Base-by-base conservation (phyloP, 2,329 filamentous ascomycete species). In the Phaeosphaeriaceae sp. region DNA sequence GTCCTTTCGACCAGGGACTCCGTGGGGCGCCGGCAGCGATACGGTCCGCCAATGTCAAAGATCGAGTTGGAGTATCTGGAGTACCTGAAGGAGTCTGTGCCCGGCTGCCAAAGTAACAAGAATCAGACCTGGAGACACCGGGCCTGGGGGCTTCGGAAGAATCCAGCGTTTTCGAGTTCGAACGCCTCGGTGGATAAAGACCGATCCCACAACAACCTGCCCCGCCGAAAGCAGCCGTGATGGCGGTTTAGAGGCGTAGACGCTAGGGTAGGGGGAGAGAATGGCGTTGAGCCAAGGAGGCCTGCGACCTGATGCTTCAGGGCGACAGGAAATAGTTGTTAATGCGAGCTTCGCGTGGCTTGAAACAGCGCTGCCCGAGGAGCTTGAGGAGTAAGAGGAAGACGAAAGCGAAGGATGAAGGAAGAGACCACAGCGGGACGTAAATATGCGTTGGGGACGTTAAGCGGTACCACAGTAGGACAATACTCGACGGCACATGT, bases 191-290 rank as follows among this genome's bases (percentile, higher is more conserved):
- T 40, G 42, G 63, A 19, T 61, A 42, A 19, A 26, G 60, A 24
- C 22, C 52, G 19, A 57, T 53, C 47, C 55, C 54, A 24, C 35
- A 40, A 40, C 58, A 64, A n/a, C n/a, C n/a, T n/a, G n/a, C n/a
- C 46, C 57, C 40, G 26, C 44, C 60, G 43, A 59, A 64, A 35
- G 54, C 63, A 30, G 26, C 58, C 62, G 64, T 63, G 52, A 35
- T 66, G 60, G 40, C 48, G 59, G 58, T 56, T 52, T 40, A 13
- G 35, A 40, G 35, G 17, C 35, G 11, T 3, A 17, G 35, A 40
- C 35, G 17, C 35, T 17, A n/a, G 15, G 15, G 4, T 17, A n/a
- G 17, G 35, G 13, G 17, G 15, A 35, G 35, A 7, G n/a, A 17
- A 17, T n/a, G 15, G 15, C 35, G 35, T 40, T 28, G 23, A 28